Base-by-base conservation (phyloP, 2,329 filamentous ascomycete species). In the Verticillium albo-atrum region DNA sequence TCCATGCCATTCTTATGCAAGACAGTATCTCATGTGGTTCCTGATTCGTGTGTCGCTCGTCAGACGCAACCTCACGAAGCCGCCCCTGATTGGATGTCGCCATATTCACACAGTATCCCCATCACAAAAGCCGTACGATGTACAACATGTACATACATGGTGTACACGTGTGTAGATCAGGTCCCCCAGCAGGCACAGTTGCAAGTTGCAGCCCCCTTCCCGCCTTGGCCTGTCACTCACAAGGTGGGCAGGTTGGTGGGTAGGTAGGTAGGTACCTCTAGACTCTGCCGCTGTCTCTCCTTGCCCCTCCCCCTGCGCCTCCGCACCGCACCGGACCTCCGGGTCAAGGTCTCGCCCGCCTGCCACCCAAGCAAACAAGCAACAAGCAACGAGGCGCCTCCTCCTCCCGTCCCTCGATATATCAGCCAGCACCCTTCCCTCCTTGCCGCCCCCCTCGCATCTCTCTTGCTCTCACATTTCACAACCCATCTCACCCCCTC, bases 291-390 rank as follows among this genome's bases (percentile, higher is more conserved):
- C 27, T 50, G 34, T 47, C 50, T 51, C 32, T 52, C 37, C 17
- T 23, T 42, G 42, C 58, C 53, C 35, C 42, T 53, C 53, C 35
- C 17, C 30, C 30, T 23, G 35, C 28, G 12, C 42, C 57, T 58
- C 53, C 54, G 30, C 23, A 26, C 34, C 32, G 55, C 57, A 57
- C 58, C 55, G 35, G 55, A 51, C n/a, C 34, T 56, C 58, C 58
- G 56, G 27, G 54, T 56, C 42, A 47, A 47, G 42, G 42, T 56
- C 42, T 55, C 37, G 27, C 35, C 28, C 50, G n/a, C 25, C 30
- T 57, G 42, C 10, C 42, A 23, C 37, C 42, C 42, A 10, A 2
- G n/a, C 7, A 20, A 23, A 9, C 7, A 47, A 42, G 35, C 6
- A 42, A 20, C 35, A 7, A 15, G 34, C 34, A 37, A 6, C 37